Base-by-base conservation (phyloP, 495 filamentous ascomycete genomes). In the Hypoxylon fuscum region DNA sequence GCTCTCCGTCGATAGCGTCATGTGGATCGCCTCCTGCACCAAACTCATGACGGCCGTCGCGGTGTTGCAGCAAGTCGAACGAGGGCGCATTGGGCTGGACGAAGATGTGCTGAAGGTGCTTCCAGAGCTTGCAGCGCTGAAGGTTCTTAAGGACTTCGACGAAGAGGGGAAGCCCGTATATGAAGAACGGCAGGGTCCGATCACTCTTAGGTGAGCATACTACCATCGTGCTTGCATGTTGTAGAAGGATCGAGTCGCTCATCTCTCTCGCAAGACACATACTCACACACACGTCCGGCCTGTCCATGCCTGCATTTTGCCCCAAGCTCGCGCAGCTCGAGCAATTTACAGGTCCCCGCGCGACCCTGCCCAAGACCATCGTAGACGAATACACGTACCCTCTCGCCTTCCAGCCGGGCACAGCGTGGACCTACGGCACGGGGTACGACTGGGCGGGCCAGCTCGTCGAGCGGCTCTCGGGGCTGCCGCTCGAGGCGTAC, bases 21-120 rank as follows among this genome's bases (percentile, higher is more conserved):
- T 76, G 49, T 46, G 60, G 38, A 50, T 76, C 2, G 70, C 69
- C 14, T 76, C 74, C 20, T 62, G 68, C 46, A 74, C 71, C 25
- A 79, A 77, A 23, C 66, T 79, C 32, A 55, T 74, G 37, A 76
- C 75, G 18, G 32, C 72, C 8, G 42, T 74, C 47, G 57, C 64
- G n/a, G 53, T 59, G 11, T 34, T 77, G 22, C 76, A 77, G 29
- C 66, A 73, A 43, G 63, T 77, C 34, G 70, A 77, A 5, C 59
- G 59, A 25, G 68, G 64, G 20, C 49, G 60, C 7, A 31, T 77
- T 23, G 47, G 62, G 6, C 62, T 76, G 23, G 74, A 75, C 40
- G 64, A 60, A 22, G 72, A 77, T 62, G 27, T 74, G 11, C 29
- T 55, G 2, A 56, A 55, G 1, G 27, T 68, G 34, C 38, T 77